phyloP scores from a whole-genome alignment of 1,139 yeast species.

The Magnusiomyces tetraspermus region DNA sequence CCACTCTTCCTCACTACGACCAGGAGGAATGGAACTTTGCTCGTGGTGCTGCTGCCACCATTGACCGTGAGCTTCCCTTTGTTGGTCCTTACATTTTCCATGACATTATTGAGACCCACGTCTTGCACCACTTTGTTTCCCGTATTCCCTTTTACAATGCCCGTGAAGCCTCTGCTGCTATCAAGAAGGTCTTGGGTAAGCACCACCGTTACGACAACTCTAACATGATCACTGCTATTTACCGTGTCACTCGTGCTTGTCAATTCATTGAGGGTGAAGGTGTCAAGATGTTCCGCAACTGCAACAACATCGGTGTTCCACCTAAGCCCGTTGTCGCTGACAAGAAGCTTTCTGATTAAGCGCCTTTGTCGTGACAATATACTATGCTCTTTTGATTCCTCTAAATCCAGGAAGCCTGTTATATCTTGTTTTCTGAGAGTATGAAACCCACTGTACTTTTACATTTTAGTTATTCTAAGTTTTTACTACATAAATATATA shows the following conservation, averaged over 20 bases:
- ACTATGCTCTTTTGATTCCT: background rate
- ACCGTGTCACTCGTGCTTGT: slow-evolving; percentile 64
- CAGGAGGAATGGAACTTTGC: slow-evolving; percentile 74
- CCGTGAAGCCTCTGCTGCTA: slow-evolving; percentile 69
- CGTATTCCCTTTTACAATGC: slow-evolving; percentile 84
- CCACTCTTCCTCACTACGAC: slow-evolving; percentile 70
- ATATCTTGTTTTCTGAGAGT: background rate
- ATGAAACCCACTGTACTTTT: too few relatives aligned
- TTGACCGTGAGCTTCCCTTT: slow-evolving; percentile 77
- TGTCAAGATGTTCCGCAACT: slow-evolving; percentile 68
- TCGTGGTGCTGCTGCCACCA: slow-evolving; percentile 81
- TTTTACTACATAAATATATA: too few relatives aligned
- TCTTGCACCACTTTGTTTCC: slow-evolving; percentile 74
- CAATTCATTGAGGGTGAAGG: slow-evolving; percentile 77
- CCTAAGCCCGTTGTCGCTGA: slow-evolving; percentile 17
- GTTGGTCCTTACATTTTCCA: slow-evolving; percentile 75
- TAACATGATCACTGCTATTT: slow-evolving; percentile 63
- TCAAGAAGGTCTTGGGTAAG: slow-evolving; percentile 72
- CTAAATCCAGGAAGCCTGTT: background rate
- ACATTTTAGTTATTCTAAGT: too few relatives aligned
- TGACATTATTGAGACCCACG: slow-evolving; percentile 85
- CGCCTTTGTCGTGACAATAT: too few relatives aligned
- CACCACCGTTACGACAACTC: slow-evolving; percentile 61
- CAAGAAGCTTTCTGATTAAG: slow-evolving; percentile 16
- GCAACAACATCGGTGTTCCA: slow-evolving; percentile 45